phyloP scores from a whole-genome alignment of 345 rosid species.

The Raphanus raphanistrum region DNA sequence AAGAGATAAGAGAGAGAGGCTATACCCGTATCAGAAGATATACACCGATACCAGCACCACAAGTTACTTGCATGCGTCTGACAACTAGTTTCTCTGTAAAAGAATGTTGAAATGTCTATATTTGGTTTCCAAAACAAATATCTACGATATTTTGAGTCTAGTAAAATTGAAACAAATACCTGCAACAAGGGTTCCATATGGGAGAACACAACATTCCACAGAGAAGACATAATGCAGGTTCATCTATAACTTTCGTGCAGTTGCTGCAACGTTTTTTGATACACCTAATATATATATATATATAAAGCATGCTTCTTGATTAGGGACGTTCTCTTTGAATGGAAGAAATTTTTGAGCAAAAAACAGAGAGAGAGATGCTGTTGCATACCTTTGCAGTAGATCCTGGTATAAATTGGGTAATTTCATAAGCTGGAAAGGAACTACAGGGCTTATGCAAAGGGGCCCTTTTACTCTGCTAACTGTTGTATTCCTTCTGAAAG shows the following conservation, averaged over 20 bases:
- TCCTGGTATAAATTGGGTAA: slow-evolving; percentile 86
- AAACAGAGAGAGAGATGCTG: slow-evolving; percentile 21
- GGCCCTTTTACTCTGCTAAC: slow-evolving; percentile 33
- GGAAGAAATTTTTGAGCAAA: neutral
- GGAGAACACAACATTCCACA: slow-evolving; percentile 92
- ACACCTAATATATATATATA: slow-evolving; percentile 48
- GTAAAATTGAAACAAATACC: slow-evolving; percentile 44
- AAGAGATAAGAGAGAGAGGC: neutral
- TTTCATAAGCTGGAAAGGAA: slow-evolving; percentile 80
- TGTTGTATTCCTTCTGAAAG: slow-evolving; percentile 51
- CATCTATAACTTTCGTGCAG: slow-evolving; percentile 55
- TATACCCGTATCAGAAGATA: slow-evolving; percentile 79
- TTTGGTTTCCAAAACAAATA: neutral
- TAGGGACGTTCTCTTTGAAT: slow-evolving; percentile 11
- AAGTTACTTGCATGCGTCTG: slow-evolving; percentile 63
- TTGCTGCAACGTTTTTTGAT: slow-evolving; percentile 66
- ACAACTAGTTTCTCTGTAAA: slow-evolving; percentile 63
- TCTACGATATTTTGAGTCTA: slow-evolving; percentile 16
- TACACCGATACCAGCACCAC: slow-evolving; percentile 88
- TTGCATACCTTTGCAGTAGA: slow-evolving; percentile 71
- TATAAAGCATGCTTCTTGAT: slow-evolving; percentile 11
- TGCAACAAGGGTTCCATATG: slow-evolving; percentile 79
- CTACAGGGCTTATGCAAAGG: slow-evolving; percentile 58
- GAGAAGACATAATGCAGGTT: slow-evolving; percentile 82
- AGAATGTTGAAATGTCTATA: neutral